Evolutionary conservation across 495 filamentous ascomycete species (phyloP).

Genomic region (Apiosordaria backusii): DNA sequence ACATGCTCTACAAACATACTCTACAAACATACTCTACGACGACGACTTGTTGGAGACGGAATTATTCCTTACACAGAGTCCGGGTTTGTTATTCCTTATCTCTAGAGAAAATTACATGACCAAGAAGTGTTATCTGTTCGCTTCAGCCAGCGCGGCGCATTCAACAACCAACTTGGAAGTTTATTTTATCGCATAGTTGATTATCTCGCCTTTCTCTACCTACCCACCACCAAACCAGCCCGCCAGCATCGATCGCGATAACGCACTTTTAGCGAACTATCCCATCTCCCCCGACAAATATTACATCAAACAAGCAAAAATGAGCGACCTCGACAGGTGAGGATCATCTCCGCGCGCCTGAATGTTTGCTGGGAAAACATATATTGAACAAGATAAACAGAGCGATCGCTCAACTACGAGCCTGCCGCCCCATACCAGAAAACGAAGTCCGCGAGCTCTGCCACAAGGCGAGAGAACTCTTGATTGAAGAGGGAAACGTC

Average conservation of each 20-base stretch:
- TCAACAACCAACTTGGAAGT: not conserved
- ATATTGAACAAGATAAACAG: constrained; percentile 44
- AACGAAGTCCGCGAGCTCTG: constrained; percentile 91
- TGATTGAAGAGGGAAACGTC: constrained; percentile 98
- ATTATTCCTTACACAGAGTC: not conserved
- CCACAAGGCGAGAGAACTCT: constrained; percentile 92
- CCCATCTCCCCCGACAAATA: not conserved
- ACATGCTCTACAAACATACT: too few relatives aligned
- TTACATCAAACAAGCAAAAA: constrained; percentile 7
- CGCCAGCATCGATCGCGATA: not conserved
- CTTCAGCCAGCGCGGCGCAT: not conserved
- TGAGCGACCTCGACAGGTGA: constrained; percentile 35
- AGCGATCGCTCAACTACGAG: constrained; percentile 88
- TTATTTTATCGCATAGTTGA: not conserved
- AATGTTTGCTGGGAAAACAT: not conserved
- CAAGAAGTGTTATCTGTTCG: too few relatives aligned
- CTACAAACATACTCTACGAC: too few relatives aligned
- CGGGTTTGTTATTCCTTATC: not conserved
- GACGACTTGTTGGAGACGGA: too few relatives aligned
- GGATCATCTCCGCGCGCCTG: constrained; percentile 2
- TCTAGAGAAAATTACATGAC: not conserved
- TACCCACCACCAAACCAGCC: not conserved
- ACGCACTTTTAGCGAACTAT: not conserved
- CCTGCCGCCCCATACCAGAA: constrained; percentile 95
- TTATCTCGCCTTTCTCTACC: not conserved